These are phyloP conservation scores for Penicillium palitans DNA, from an alignment of 2,329 filamentous ascomycete genomes.

Conservation along the genomic window DNA sequence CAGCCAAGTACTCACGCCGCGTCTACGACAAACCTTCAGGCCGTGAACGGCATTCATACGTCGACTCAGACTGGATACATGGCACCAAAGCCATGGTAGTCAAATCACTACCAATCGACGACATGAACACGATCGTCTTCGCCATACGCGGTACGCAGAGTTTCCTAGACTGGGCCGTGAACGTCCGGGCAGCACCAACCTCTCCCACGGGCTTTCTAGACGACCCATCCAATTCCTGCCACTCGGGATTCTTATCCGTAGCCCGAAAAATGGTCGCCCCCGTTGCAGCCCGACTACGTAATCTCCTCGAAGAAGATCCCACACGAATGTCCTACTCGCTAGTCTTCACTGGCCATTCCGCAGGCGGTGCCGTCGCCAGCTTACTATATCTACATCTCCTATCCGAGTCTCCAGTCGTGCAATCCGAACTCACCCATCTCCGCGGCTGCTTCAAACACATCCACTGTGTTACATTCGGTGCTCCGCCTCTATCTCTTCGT, in stretches of 20 bases:
- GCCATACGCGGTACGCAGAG: slow-evolving; percentile 78
- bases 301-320: slow-evolving; percentile 71
- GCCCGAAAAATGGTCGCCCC: slow-evolving; percentile 73
- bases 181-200: slow-evolving; percentile 68
- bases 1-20: slow-evolving; percentile 72
- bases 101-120: slow-evolving; percentile 75
- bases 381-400: slow-evolving; percentile 83
- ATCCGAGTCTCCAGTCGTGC: slow-evolving; percentile 36
- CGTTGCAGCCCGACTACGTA: slow-evolving; percentile 68
- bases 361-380: slow-evolving; percentile 78
- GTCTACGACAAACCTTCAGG: slow-evolving; percentile 68
- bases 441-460: slow-evolving; percentile 72
- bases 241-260: slow-evolving; percentile 75
- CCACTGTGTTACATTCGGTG: slow-evolving; percentile 84
- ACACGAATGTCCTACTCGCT: slow-evolving; percentile 65
- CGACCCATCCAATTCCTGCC: slow-evolving; percentile 73
- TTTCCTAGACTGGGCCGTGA: slow-evolving; percentile 84
- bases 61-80: slow-evolving; percentile 68
- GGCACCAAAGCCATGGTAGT: slow-evolving; percentile 86
- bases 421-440: slow-evolving; percentile 69
- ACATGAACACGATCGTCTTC: slow-evolving; percentile 77
- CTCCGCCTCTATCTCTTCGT: slow-evolving; percentile 72
- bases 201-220: slow-evolving; percentile 72
- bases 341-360: slow-evolving; percentile 82
- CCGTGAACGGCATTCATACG: slow-evolving; percentile 65